Conservation (phyloP, 192 early-diverging fungal genomes). For the Thoreauomyces humboldtii region DNA sequence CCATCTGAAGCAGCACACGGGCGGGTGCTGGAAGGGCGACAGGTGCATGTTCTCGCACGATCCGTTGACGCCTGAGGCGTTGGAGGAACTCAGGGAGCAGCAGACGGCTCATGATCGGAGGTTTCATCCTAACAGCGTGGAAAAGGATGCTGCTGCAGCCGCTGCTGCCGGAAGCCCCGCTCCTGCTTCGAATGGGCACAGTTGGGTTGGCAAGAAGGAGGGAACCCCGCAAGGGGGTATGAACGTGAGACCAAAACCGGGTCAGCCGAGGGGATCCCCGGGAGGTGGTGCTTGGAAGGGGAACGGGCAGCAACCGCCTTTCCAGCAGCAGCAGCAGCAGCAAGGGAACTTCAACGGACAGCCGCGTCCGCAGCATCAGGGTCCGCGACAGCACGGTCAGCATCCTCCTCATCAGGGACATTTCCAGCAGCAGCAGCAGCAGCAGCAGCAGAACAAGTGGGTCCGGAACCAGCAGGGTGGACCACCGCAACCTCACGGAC, state of each 20-base stretch:
- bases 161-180: too few relatives aligned
- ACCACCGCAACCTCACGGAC: neutral
- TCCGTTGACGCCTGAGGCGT: constrained; percentile 25
- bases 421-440: constrained; percentile 1
- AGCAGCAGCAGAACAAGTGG: neutral
- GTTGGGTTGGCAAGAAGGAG: too few relatives aligned
- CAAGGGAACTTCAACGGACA: too few relatives aligned
- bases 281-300: neutral
- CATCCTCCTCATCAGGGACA: neutral
- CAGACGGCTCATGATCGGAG: constrained; percentile 1
- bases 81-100: neutral
- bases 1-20: constrained; percentile 17
- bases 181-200: too few relatives aligned
- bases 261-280: neutral
- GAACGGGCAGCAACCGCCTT: neutral
- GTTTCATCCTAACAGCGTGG: neutral
- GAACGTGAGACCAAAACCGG: neutral
- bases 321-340: neutral
- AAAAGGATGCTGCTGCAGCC: neutral
- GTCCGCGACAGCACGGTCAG: neutral
- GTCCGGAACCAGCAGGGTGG: neutral
- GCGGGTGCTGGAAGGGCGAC: constrained; percentile 30
- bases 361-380: neutral
- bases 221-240: neutral
- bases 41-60: constrained; percentile 35